Percentiles rank a stretch among this genome's conserved stretches.
phyloP scores from a whole-genome alignment of 352 stramenopile genomes.

The Bremia lactucae region DNA sequence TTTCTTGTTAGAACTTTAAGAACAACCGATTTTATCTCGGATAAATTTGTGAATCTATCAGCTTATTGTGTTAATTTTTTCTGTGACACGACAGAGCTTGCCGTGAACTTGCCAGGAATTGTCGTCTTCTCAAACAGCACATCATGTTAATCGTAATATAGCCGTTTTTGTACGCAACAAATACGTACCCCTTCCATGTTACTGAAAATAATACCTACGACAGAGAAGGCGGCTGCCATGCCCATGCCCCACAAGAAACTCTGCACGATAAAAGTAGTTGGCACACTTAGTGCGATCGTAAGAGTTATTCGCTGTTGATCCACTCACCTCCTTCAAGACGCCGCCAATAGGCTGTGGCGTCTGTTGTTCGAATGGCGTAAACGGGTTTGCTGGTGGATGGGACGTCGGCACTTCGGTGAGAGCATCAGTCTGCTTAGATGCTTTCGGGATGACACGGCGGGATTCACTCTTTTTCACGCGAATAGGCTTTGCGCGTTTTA shows the following conservation, averaged over 20 bases:
- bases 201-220: constrained; percentile 58
- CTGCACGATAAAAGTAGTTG: constrained; percentile 16
- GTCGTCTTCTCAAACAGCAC: constrained; percentile 16
- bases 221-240: constrained; percentile 64
- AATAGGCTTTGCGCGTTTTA: constrained; percentile 48
- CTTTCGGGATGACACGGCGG: constrained; percentile 35
- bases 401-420: constrained; percentile 22
- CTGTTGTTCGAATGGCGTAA: constrained; percentile 32
- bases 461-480: constrained; percentile 66
- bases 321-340: constrained; percentile 48
- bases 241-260: constrained; percentile 72
- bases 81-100: constrained; percentile 13
- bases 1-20: constrained; percentile 19
- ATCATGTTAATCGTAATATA: no score
- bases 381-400: constrained; percentile 22
- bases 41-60: not conserved
- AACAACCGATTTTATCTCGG: constrained; percentile 8
- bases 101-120: constrained; percentile 11
- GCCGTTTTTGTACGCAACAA: no score
- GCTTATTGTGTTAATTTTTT: not conserved
- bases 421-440: constrained; percentile 34
- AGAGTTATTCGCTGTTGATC: not conserved
- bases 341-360: constrained; percentile 45
- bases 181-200: constrained; percentile 49
- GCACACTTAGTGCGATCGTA: no score